Evolutionary conservation across 306 rosid species (phyloP).

Genomic region (Vigna nakashimae): DNA sequence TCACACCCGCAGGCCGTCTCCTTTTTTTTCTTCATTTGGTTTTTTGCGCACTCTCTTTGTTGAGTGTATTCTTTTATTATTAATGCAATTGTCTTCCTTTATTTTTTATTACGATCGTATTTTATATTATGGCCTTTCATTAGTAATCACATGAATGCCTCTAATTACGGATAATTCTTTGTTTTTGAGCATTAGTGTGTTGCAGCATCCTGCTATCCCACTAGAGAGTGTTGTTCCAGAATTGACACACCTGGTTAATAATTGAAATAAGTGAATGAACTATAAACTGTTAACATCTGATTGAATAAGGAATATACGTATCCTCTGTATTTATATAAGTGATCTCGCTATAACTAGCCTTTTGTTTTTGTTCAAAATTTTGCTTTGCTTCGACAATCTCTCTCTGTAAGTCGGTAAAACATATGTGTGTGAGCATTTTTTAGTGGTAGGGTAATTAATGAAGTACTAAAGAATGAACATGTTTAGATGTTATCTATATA

Average conservation of each 20-base stretch:
- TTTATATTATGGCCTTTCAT: background rate
- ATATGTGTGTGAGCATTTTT: background rate
- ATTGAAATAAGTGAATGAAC: background rate
- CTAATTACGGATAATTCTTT: background rate
- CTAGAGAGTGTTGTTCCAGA: background rate
- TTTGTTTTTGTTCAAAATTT: background rate
- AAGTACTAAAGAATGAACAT: background rate
- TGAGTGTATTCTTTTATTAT: background rate
- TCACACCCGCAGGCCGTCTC: no score
- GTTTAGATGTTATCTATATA: background rate
- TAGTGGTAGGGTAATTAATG: background rate
- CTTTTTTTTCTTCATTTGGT: no score
- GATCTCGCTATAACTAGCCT: background rate
- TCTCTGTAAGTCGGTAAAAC: background rate
- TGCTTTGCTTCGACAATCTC: background rate
- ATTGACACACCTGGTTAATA: background rate
- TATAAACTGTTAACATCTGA: background rate
- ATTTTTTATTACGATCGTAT: background rate
- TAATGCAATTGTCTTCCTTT: background rate
- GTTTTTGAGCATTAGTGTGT: background rate
- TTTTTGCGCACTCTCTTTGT: no score
- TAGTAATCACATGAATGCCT: background rate
- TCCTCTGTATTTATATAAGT: background rate
- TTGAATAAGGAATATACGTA: background rate
- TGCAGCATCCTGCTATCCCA: background rate